These are phyloP conservation scores for Moniliella sp. DNA, from an alignment of 1,284 basidiomycete species.

Conservation along the genomic window DNA sequence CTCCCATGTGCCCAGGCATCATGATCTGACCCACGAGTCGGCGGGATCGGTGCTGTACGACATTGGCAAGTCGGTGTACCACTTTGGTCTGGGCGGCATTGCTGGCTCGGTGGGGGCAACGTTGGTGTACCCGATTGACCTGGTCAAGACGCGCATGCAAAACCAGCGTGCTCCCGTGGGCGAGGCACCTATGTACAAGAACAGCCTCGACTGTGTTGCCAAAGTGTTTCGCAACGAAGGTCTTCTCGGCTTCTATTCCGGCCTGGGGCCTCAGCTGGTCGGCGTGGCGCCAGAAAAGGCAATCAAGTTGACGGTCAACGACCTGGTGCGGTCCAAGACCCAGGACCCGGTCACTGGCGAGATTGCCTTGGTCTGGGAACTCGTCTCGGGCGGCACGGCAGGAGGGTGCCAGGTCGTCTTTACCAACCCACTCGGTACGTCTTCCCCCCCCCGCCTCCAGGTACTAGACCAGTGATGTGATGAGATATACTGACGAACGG, in stretches of 20 bases:
- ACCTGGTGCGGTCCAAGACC: slow-evolving; percentile 58
- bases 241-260: slow-evolving; percentile 75
- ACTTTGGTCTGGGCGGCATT: slow-evolving; percentile 69
- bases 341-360: slow-evolving; percentile 85
- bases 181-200: slow-evolving; percentile 32
- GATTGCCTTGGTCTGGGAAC: slow-evolving; percentile 65
- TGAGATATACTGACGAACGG: too few species aligned
- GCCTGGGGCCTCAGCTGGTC: slow-evolving; percentile 78
- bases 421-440: too few species aligned
- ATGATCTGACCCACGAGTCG: slow-evolving; percentile 4
- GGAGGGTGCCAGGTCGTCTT: slow-evolving; percentile 95
- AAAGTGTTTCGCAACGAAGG: slow-evolving; percentile 92
- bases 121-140: slow-evolving; percentile 78
- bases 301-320: slow-evolving; percentile 82
- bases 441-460: too few species aligned
- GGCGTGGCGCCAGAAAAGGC: slow-evolving; percentile 96
- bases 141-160: slow-evolving; percentile 73
- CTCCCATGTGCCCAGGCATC: not conserved
- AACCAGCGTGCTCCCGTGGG: slow-evolving; percentile 49
- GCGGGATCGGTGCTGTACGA: slow-evolving; percentile 10
- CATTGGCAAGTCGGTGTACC: slow-evolving; percentile 43
- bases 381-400: slow-evolving; percentile 71
- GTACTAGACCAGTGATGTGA: too few species aligned
- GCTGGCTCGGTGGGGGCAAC: slow-evolving; percentile 75
- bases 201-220: slow-evolving; percentile 54